These are phyloP conservation scores for Ichthyophthirius multifiliis DNA, from an alignment of 169 alveolate genomes.

Conservation along the genomic window DNA sequence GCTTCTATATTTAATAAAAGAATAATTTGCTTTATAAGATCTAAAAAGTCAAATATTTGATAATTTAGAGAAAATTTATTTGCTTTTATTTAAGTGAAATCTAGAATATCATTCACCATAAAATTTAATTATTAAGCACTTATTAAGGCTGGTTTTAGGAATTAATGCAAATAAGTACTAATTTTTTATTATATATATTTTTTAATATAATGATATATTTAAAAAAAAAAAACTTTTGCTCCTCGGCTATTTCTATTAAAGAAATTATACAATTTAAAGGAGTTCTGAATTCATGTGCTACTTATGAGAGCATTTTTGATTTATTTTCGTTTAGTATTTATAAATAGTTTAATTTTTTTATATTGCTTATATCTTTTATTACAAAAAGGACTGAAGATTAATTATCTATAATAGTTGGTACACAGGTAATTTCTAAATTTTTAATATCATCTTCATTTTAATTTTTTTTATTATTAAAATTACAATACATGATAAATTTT, in stretches of 20 bases:
- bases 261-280: slow-evolving; percentile 31
- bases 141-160: background rate
- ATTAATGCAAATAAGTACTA: too few species aligned
- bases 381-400: background rate
- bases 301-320: slow-evolving; percentile 12
- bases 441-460: background rate
- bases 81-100: slow-evolving; percentile 20
- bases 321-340: background rate
- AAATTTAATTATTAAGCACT: slow-evolving; percentile 19
- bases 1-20: background rate
- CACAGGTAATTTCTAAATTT: background rate
- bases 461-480: background rate
- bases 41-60: background rate
- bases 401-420: background rate
- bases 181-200: too few species aligned
- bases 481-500: background rate
- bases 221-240: too few species aligned
- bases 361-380: background rate
- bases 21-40: slow-evolving; percentile 7
- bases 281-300: slow-evolving; percentile 34
- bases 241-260: slow-evolving; percentile 12
- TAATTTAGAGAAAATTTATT: slow-evolving; percentile 16
- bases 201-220: too few species aligned
- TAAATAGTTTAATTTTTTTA: background rate
- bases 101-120: slow-evolving; percentile 36